Base-by-base conservation (phyloP, 257 asterid genomes). In the Primulina huaijiensis region DNA sequence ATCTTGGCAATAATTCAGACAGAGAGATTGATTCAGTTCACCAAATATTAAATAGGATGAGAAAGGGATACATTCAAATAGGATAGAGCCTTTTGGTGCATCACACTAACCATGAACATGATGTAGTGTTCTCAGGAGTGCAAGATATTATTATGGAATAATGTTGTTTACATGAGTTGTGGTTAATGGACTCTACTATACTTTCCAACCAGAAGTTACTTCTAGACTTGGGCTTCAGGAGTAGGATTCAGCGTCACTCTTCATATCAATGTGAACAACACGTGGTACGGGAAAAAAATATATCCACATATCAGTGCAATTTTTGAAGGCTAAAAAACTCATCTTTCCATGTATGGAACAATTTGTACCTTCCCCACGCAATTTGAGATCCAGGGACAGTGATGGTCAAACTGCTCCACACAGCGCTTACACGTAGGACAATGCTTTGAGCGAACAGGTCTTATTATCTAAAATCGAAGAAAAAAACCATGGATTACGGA, bases 391-490 rank as follows among this genome's bases (percentile, higher is more conserved):
- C 99, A 93, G 57, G 97, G 99, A 74, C 99, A 93, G 78, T 93
- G 99, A 79, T 93, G 97, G 82, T 93, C 99, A 78, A 93, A 93
- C 83, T 93, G 97, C 81, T 90, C 99, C 76, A 90, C 99, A 65
- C 99, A 93, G 72, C 87, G 89, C 62, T 89, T 84, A 82, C 99
- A 93, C 65, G 85, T 72, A 14, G 96, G 88, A 79, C 99, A 93
- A 78, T 93, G 99, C 89, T 93, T 93, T 59, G 99, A 90, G 78
- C 99, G 97, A 70, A 90, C 87, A 33, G 99, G 96, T 73, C 99
- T 83, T 83, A 90, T 84, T 75, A 93, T 87, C 99, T 93, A 79
- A 60, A 77, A 74, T 74, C 68, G 72, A 72, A 64, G 29, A 62
- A 70, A 71, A 37, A 53, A 61, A 75, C 60, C 50, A 69, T 53